Evolutionary conservation across 208 protist genomes (phyloP).

Genomic region (Leptomonas pyrrhocoris): DNA sequence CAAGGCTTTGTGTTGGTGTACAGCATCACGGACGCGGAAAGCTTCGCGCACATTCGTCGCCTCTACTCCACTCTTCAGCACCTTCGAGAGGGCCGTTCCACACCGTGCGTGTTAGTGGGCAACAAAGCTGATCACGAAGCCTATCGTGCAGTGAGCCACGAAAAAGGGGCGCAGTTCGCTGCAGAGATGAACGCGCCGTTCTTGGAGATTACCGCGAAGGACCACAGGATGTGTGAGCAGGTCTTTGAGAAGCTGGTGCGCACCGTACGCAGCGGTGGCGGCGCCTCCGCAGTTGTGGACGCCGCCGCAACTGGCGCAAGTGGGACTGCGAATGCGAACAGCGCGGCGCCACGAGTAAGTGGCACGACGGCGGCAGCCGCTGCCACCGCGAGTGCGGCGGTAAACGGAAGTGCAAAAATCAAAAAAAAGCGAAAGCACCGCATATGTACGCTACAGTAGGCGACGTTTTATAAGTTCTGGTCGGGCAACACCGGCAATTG

Average conservation of each 20-base stretch:
- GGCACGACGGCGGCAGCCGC: neutral
- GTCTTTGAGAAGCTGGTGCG: slow-evolving; percentile 60
- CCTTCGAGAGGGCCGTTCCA: slow-evolving; percentile 13
- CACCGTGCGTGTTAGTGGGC: slow-evolving; percentile 58
- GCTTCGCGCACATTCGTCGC: slow-evolving; percentile 60
- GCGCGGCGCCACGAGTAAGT: neutral
- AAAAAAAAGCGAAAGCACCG: slow-evolving; percentile 9
- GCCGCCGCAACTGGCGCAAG: neutral
- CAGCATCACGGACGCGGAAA: slow-evolving; percentile 70
- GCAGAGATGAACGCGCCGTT: slow-evolving; percentile 50
- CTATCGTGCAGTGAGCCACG: slow-evolving; percentile 45
- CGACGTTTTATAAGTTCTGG: neutral
- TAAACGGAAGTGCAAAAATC: slow-evolving; percentile 4
- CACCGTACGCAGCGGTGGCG: slow-evolving; percentile 30
- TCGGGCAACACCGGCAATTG: no score
- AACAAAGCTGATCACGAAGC: slow-evolving; percentile 66
- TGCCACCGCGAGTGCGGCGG: neutral
- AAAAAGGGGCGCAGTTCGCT: slow-evolving; percentile 46
- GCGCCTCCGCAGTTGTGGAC: neutral
- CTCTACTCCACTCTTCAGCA: slow-evolving; percentile 41
- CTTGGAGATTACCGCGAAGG: slow-evolving; percentile 75
- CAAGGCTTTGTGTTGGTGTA: slow-evolving; percentile 73
- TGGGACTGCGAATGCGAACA: neutral
- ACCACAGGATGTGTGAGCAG: slow-evolving; percentile 37
- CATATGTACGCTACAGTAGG: slow-evolving; percentile 32